Base-by-base conservation (phyloP, 73 alveolate genomes). In the Paramecium tetraurelia region DNA sequence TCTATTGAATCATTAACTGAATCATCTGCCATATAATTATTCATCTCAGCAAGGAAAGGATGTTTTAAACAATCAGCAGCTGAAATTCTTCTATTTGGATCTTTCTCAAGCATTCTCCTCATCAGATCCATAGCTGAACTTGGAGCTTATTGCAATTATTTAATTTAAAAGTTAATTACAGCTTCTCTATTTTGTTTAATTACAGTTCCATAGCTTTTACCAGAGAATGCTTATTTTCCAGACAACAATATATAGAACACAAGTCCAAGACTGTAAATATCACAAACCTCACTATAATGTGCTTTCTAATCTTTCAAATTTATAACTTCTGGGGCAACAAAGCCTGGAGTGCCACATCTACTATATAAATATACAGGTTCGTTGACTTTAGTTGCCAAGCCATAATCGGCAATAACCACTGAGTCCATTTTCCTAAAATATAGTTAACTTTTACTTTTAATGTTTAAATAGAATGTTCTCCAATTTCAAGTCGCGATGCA, bases 301-400 rank as follows among this genome's bases (percentile, higher is more conserved):
- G 36, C 87, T 75, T 75, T 75, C 69, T 36, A 31, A 6, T 75
- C 89, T 24, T 86, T 86, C 31, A 63, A 21, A 86, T 63, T 72
- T 33, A 86, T 50, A 86, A 86, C 93, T 86, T 86, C 93, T 5
- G 93, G 93, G 35, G 93, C 93, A 14, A 86, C 86, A 86, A 36
- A 86, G 5, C 93, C 93, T 27, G 93, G 93, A 68, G 93, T 86
- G 33, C 93, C 93, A 69, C 93, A 86, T 63, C 93, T 75, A 31
- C 69, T 36, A 50, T 63, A 86, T 86, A 86, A 63, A 68, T 63
- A 63, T 21, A 40, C 70, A 21, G 93, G 93, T 27, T 63, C 70
- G 63, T 86, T 57, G 18, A 86, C 85, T 46, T 77, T 57, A 18
- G 93, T 86, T 9, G 93, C 89, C 22, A 86, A 58, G 9, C 93